A percentile compares a stretch with the other conserved stretches of the same genome.
Evolutionary conservation across 768 basidiomycete genomes (phyloP).

Genomic region (Leccinum fibrillosum): DNA sequence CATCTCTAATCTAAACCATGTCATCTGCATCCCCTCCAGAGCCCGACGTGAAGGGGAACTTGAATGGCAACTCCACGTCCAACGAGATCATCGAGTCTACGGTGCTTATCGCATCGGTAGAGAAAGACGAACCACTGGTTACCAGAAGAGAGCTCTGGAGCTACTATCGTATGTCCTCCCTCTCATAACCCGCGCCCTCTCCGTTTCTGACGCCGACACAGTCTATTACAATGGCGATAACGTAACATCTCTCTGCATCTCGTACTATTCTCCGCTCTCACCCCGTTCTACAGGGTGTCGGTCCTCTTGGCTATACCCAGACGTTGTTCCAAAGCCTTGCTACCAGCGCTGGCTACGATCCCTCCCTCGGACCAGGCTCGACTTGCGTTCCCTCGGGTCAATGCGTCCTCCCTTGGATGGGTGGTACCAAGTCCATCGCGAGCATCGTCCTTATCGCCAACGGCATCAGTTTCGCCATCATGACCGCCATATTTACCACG

Average conservation of each 20-base stretch:
- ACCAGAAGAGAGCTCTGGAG: slow-evolving; percentile 75
- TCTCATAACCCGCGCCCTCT: not conserved
- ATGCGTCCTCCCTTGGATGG: slow-evolving; percentile 77
- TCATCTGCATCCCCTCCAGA: slow-evolving; percentile 7
- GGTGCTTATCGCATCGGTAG: slow-evolving; percentile 39
- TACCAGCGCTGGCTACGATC: slow-evolving; percentile 71
- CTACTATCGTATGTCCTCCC: slow-evolving; percentile 54
- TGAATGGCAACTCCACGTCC: slow-evolving; percentile 4
- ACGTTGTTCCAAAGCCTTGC: slow-evolving; percentile 74
- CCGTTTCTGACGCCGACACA: slow-evolving; percentile 24
- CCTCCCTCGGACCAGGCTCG: slow-evolving; percentile 63
- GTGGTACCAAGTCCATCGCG: slow-evolving; percentile 69
- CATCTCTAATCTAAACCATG: slow-evolving; percentile 6
- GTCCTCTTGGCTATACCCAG: slow-evolving; percentile 64
- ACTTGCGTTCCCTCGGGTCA: slow-evolving; percentile 67
- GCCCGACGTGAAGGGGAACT: slow-evolving; percentile 5
- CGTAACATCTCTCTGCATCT: slow-evolving; percentile 34
- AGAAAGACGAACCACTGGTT: slow-evolving; percentile 61
- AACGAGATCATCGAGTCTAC: slow-evolving; percentile 12
- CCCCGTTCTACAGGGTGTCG: slow-evolving; percentile 50
- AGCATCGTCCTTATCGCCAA: slow-evolving; percentile 77
- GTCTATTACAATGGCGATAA: slow-evolving; percentile 85
- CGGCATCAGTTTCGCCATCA: slow-evolving; percentile 72
- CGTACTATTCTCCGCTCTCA: not conserved
- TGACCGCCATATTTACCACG: slow-evolving; percentile 81